Evolutionary conservation across 768 basidiomycete species (phyloP).

Genomic region (Kwoniella newhampshirensis): DNA sequence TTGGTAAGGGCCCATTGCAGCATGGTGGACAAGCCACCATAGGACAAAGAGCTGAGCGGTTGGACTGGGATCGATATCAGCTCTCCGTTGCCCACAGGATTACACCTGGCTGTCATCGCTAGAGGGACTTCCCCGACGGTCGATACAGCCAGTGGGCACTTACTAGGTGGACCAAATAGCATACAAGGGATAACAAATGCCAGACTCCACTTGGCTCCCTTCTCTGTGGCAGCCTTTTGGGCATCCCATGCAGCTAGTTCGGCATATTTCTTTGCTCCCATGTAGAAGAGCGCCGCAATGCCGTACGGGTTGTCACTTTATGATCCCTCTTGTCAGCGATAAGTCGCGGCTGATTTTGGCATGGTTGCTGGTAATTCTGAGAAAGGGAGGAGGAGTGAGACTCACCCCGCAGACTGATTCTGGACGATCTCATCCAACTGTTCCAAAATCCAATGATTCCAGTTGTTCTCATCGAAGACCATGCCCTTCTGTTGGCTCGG

Average conservation of each 20-base stretch:
- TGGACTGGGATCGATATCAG: conserved; percentile 20
- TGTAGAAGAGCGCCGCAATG: conserved; percentile 17
- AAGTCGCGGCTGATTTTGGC: no score
- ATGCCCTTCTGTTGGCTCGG: conserved; percentile 25
- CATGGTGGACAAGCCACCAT: conserved; percentile 31
- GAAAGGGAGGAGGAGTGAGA: no score
- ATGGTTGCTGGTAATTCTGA: no score
- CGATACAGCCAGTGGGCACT: no score
- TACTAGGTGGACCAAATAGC: conserved; percentile 25
- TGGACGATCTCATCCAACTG: conserved; percentile 27
- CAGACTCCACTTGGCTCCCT: conserved; percentile 22
- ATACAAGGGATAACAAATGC: conserved; percentile 33
- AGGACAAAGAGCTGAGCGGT: conserved; percentile 15
- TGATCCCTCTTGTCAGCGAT: no score
- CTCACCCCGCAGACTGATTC: conserved; percentile 3
- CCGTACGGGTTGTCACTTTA: conserved; percentile 2
- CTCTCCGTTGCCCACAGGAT: no score
- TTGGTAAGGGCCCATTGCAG: conserved; percentile 13
- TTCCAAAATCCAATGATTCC: conserved; percentile 42
- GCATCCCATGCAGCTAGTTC: conserved; percentile 41
- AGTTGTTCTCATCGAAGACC: conserved; percentile 38
- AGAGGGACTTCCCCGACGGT: no score
- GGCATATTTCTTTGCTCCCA: conserved; percentile 42
- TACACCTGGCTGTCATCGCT: no score
- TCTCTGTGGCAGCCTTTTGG: conserved; percentile 20